These are phyloP conservation scores for Boletus vermiculosoides DNA, from an alignment of 768 basidiomycete genomes.

Conservation along the genomic window DNA sequence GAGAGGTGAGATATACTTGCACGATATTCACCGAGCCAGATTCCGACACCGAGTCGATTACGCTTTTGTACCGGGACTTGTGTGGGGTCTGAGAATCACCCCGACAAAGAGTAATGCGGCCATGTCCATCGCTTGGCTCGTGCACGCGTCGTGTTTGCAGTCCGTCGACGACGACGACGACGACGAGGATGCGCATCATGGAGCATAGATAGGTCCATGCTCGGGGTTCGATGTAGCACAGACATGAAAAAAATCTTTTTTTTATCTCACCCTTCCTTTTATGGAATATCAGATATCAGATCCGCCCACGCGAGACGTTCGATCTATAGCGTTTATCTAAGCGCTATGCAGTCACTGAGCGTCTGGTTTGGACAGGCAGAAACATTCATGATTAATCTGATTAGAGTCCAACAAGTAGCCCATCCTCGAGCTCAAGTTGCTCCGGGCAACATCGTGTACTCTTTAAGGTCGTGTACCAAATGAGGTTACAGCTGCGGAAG, in stretches of 20 bases:
- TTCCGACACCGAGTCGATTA: conserved; percentile 39
- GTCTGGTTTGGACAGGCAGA: neutral
- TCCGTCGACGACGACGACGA: conserved; percentile 6
- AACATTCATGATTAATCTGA: no score
- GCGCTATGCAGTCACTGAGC: conserved; percentile 12
- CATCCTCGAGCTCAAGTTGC: neutral
- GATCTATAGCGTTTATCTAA: conserved; percentile 21
- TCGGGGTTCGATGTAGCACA: conserved; percentile 25
- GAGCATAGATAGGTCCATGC: conserved; percentile 10
- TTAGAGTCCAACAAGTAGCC: neutral
- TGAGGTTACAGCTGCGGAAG: conserved; percentile 15
- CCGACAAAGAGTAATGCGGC: conserved; percentile 3
- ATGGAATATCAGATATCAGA: conserved; percentile 12
- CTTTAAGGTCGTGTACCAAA: conserved; percentile 10
- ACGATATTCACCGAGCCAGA: conserved; percentile 41
- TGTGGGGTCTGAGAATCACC: conserved; percentile 11
- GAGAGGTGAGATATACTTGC: conserved; percentile 22
- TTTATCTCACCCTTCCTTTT: conserved; percentile 13
- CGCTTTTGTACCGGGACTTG: conserved; percentile 23
- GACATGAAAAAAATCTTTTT: conserved; percentile 9
- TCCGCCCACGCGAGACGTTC: conserved; percentile 13
- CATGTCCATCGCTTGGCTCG: conserved; percentile 1
- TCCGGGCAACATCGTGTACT: neutral
- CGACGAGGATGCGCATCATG: neutral
- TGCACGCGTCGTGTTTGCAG: neutral